phyloP scores from a whole-genome alignment of 2,329 filamentous ascomycete genomes.

The Chrysoporthe deuterocubensis region DNA sequence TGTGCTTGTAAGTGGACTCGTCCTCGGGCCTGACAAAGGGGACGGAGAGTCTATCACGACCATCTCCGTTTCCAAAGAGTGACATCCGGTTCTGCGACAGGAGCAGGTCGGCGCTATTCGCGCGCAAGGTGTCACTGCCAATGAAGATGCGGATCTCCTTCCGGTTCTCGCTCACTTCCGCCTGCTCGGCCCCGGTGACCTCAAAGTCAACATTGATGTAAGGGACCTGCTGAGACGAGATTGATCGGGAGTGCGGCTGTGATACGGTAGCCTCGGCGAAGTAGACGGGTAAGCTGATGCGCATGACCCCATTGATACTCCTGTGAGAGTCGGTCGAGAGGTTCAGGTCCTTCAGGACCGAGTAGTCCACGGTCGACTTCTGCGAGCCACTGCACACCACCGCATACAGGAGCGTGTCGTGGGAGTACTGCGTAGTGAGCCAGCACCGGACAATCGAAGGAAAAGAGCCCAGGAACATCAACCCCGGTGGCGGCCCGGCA shows the following conservation, averaged over 20 bases:
- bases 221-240: conserved; percentile 78
- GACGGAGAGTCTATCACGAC: conserved; percentile 83
- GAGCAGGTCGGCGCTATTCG: conserved; percentile 86
- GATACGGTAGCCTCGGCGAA: conserved; percentile 88
- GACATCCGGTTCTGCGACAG: conserved; percentile 92
- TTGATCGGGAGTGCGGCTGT: conserved; percentile 75
- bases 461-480: conserved; percentile 85
- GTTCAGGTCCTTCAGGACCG: conserved; percentile 75
- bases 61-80: conserved; percentile 72
- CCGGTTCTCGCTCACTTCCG: conserved; percentile 52
- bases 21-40: conserved; percentile 93
- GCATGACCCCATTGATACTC: conserved; percentile 66
- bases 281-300: conserved; percentile 80
- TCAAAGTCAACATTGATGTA: conserved; percentile 81
- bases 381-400: conserved; percentile 92
- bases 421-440: conserved; percentile 88
- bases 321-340: conserved; percentile 68
- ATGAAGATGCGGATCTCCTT: conserved; percentile 83
- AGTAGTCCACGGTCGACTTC: conserved; percentile 78
- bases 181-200: conserved; percentile 63
- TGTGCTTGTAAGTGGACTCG: conserved; percentile 76
- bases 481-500: conserved; percentile 77
- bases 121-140: conserved; percentile 83
- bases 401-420: conserved; percentile 86
- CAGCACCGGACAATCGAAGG: conserved; percentile 96